Evolutionary conservation across 1,284 basidiomycete species (phyloP).

Genomic region (Serendipita sp.): DNA sequence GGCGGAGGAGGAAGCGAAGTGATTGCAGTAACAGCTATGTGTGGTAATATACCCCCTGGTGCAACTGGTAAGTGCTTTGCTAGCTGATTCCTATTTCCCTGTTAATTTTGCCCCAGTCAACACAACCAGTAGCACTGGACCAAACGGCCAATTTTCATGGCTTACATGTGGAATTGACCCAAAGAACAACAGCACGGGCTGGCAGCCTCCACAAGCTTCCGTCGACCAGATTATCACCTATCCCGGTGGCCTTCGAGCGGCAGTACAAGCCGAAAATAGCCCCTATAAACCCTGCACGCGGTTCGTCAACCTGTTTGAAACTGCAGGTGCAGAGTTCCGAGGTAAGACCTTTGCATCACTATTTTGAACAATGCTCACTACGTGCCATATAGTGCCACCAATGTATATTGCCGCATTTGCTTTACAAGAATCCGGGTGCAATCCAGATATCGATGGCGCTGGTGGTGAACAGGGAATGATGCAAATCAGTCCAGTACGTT

Average conservation of each 20-base stretch:
- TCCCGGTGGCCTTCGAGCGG: conserved; percentile 30
- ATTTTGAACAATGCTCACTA: neutral
- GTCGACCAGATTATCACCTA: conserved; percentile 39
- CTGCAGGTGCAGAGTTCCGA: conserved; percentile 21
- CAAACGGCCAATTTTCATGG: conserved; percentile 34
- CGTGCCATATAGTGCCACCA: conserved; percentile 33
- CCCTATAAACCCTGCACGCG: conserved; percentile 57
- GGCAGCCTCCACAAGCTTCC: conserved; percentile 47
- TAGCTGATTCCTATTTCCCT: neutral
- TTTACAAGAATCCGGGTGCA: conserved; percentile 68
- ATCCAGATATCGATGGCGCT: conserved; percentile 50
- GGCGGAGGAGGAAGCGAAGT: neutral
- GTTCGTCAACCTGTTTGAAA: conserved; percentile 28
- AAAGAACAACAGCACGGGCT: conserved; percentile 30
- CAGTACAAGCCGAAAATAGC: conserved; percentile 30
- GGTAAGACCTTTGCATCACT: conserved; percentile 22
- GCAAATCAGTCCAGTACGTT: conserved; percentile 45
- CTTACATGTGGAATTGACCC: conserved; percentile 58
- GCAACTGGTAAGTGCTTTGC: neutral
- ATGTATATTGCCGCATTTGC: conserved; percentile 75
- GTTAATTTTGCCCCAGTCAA: neutral
- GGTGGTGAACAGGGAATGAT: conserved; percentile 74
- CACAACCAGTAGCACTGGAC: neutral
- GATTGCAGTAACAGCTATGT: neutral
- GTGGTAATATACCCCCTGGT: neutral